Conservation (phyloP, 2,329 filamentous ascomycete species). For the Colletotrichum sp. region DNA sequence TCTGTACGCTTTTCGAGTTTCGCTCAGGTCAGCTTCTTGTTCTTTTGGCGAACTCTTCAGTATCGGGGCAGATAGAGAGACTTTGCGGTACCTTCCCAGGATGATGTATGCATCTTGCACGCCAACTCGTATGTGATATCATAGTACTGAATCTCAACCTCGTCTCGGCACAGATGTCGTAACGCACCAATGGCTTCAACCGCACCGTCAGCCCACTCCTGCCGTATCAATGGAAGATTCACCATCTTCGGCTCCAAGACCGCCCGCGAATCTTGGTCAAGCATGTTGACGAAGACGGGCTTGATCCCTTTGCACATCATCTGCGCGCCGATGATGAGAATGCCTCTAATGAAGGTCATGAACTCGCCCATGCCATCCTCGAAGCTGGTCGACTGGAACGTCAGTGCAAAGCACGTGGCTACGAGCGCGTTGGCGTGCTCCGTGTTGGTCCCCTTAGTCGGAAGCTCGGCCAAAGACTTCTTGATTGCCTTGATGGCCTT, state of each 20-base stretch:
- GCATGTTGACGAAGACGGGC: constrained; percentile 55
- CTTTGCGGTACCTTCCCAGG: constrained; percentile 50
- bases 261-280: constrained; percentile 44
- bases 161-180: constrained; percentile 45
- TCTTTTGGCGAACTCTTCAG: constrained; percentile 23
- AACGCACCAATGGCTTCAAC: constrained; percentile 46
- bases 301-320: constrained; percentile 55
- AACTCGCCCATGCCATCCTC: constrained; percentile 65
- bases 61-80: neutral
- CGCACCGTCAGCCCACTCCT: constrained; percentile 52
- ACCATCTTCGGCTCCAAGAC: constrained; percentile 51
- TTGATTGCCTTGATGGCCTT: constrained; percentile 70
- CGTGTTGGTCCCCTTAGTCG: constrained; percentile 43
- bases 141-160: constrained; percentile 52
- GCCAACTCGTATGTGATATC: constrained; percentile 50
- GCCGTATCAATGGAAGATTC: constrained; percentile 48
- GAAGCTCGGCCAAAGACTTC: constrained; percentile 50
- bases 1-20: constrained; percentile 48
- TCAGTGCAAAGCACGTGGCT: constrained; percentile 64
- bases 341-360: constrained; percentile 65
- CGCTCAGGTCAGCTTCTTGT: neutral
- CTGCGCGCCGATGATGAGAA: constrained; percentile 59
- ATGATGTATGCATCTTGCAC: constrained; percentile 56
- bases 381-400: constrained; percentile 62
- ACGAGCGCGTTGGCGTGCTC: constrained; percentile 65